Base-by-base conservation (phyloP, 345 rosid genomes). In the Brassica rapa region DNA sequence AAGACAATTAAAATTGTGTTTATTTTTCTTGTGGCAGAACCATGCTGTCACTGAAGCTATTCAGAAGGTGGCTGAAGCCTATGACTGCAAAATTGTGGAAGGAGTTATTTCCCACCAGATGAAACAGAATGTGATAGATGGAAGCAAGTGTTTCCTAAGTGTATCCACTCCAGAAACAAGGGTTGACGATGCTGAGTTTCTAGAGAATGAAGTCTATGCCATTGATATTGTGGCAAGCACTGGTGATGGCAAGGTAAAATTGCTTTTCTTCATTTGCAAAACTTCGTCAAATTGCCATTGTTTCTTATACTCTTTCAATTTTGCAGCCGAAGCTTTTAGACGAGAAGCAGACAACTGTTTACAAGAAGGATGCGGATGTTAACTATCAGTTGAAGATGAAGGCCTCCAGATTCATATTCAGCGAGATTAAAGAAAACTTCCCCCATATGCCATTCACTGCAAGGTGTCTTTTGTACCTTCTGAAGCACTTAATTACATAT, bases 61-160 rank as follows among this genome's bases (percentile, higher is more conserved):
- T 62, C 97, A 96, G 87, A 96, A 93, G 72, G 97, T 93, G 71
- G 99, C 97, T 63, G 88, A 86, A 72, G 97, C 98, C 62, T 90
- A 90, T 83, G 99, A 91, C 84, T 96, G 99, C 87, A 96, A 93
- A 81, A 89, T 93, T 78, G 95, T 91, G 49, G 99, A 93, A 81
- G 99, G 99, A 15, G 97, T 96, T 71, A 96, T 96, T 24, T 89
- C 97, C 80, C 99, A 96, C 79, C 98, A 93, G 82, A 79, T 96
- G 85, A 96, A 91, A 86, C 94, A 91, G 84, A 88, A 87, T 71
- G 86, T 89, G 72, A 93, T 93, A 21, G 98, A 96, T 83, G 99
- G 98, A 46, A 88, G 85, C 86, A 96, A 96, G 86, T 90, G 85
- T 65, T 68, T 96, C 63, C 70, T 96, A 7, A 90, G 89, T 19